These are phyloP conservation scores for Eremomyces bilateralis DNA, from an alignment of 495 filamentous ascomycete genomes.

Conservation along the genomic window DNA sequence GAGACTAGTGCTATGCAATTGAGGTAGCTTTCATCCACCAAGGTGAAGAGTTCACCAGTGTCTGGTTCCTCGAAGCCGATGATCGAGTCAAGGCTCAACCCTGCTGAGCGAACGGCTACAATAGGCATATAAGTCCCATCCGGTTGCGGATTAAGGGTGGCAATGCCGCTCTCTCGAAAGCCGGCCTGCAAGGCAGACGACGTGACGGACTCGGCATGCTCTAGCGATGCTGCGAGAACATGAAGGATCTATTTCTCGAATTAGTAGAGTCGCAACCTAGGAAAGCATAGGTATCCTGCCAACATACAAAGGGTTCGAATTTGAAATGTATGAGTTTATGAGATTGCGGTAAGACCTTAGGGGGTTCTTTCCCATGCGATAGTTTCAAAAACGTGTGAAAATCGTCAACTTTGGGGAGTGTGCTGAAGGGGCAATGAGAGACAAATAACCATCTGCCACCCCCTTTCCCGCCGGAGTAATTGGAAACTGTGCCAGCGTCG, in stretches of 20 bases:
- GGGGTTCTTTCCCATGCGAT: no score
- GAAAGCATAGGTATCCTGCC: slow-evolving; percentile 5
- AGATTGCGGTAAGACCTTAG: no score
- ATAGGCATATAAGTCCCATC: slow-evolving; percentile 28
- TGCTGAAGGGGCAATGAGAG: slow-evolving; percentile 30
- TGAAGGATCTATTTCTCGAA: slow-evolving; percentile 53
- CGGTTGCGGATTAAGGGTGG: slow-evolving; percentile 26
- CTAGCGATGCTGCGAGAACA: slow-evolving; percentile 47
- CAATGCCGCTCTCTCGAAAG: slow-evolving; percentile 72
- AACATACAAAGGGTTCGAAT: slow-evolving; percentile 76
- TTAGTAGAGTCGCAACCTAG: slow-evolving; percentile 4
- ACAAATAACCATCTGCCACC: slow-evolving; percentile 70
- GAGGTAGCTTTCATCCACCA: slow-evolving; percentile 34
- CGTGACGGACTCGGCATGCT: slow-evolving; percentile 49
- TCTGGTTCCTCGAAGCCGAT: slow-evolving; percentile 33
- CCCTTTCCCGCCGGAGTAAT: slow-evolving; percentile 48
- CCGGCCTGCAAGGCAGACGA: slow-evolving; percentile 55
- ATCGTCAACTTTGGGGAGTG: slow-evolving; percentile 3
- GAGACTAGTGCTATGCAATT: slow-evolving; percentile 40
- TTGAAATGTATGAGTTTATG: slow-evolving; percentile 55
- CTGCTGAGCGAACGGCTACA: slow-evolving; percentile 63
- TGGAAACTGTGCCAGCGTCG: not conserved
- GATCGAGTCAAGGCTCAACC: slow-evolving; percentile 56
- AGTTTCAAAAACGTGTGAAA: not conserved
- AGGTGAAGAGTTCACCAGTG: slow-evolving; percentile 14